Conservation (phyloP, 2,329 filamentous ascomycete species). For the Colletotrichum melonis region DNA sequence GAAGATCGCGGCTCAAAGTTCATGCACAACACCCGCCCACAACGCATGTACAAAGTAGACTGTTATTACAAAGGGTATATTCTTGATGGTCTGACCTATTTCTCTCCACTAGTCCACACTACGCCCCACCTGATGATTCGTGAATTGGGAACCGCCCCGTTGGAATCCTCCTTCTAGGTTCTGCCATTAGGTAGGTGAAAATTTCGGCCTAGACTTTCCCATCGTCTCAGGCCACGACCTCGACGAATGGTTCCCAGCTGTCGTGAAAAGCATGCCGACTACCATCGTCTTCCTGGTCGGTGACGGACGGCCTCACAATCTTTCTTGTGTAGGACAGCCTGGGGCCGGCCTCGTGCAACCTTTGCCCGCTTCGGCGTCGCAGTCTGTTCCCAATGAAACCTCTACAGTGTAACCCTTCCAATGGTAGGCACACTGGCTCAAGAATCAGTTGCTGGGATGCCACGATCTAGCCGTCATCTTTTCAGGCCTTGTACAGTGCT, state of each 20-base stretch:
- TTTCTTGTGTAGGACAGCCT: not conserved
- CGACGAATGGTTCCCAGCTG: not conserved
- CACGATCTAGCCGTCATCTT: constrained; percentile 7
- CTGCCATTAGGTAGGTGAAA: not conserved
- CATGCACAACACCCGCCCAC: not conserved
- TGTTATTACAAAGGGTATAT: constrained; percentile 36
- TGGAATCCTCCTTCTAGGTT: not conserved
- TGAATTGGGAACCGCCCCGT: constrained; percentile 12
- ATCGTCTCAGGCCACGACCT: not conserved
- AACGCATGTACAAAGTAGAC: not conserved
- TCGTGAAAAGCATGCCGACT: not conserved
- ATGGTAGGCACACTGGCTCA: not conserved
- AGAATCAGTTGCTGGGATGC: constrained; percentile 4
- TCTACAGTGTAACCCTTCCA: not conserved
- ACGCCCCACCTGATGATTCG: constrained; percentile 17
- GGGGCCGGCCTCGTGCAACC: not conserved
- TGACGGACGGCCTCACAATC: not conserved
- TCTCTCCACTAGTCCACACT: constrained; percentile 11
- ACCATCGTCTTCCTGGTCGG: not conserved
- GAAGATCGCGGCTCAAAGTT: not conserved
- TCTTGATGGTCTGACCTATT: constrained; percentile 22
- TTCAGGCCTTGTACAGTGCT: not conserved
- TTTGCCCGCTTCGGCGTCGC: not conserved
- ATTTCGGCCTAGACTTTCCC: not conserved
- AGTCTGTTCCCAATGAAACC: not conserved